These are phyloP conservation scores for Eutrema salsugineum DNA, from an alignment of 441 rosid genomes.

Conservation along the genomic window DNA sequence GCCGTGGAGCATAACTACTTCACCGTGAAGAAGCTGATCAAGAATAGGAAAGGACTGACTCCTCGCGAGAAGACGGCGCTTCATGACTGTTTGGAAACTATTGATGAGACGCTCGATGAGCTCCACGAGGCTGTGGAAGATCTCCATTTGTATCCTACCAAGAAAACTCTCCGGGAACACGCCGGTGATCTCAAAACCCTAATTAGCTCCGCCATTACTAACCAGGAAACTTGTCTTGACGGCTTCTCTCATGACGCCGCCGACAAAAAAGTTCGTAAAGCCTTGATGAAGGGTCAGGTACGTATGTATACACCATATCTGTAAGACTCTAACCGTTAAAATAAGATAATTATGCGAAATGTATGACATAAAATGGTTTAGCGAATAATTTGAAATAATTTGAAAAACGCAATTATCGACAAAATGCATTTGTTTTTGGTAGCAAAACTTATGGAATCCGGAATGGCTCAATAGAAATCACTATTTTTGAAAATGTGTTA, in stretches of 20 bases:
- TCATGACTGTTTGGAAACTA: constrained; percentile 74
- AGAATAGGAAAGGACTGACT: constrained; percentile 28
- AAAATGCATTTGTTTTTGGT: constrained; percentile 1
- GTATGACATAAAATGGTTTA: not conserved
- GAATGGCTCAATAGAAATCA: not conserved
- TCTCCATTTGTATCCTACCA: constrained; percentile 50
- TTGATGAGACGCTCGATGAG: constrained; percentile 73
- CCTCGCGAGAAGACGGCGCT: constrained; percentile 62
- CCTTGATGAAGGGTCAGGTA: constrained; percentile 38
- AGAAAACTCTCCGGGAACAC: constrained; percentile 49
- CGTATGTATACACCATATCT: not conserved
- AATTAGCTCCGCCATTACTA: constrained; percentile 79
- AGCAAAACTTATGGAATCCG: not conserved
- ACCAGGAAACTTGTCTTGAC: constrained; percentile 78
- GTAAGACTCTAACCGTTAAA: not conserved
- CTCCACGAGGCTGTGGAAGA: constrained; percentile 51
- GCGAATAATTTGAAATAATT: not conserved
- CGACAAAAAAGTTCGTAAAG: constrained; percentile 49
- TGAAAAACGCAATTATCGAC: not conserved
- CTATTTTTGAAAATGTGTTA: not conserved
- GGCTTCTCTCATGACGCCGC: constrained; percentile 67
- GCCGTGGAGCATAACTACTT: constrained; percentile 59
- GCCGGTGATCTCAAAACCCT: constrained; percentile 70
- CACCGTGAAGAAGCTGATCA: constrained; percentile 44
- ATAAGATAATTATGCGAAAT: not conserved